phyloP scores from a whole-genome alignment of 1,284 basidiomycete species.

The Rhodotorula mucilaginosa region DNA sequence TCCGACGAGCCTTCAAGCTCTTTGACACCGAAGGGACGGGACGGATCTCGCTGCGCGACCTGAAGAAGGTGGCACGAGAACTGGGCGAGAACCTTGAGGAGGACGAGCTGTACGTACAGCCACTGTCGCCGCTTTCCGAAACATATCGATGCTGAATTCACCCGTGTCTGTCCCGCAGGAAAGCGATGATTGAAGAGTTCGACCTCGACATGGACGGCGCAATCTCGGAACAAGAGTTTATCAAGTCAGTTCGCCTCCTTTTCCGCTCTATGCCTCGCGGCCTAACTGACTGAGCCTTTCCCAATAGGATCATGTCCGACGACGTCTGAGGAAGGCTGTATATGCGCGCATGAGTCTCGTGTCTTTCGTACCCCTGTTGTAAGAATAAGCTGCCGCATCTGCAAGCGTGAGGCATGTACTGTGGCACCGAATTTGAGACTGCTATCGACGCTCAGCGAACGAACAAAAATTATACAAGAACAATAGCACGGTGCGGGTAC shows the following conservation, averaged over 20 bases:
- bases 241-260: slow-evolving; percentile 46
- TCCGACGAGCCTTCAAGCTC: slow-evolving; percentile 88
- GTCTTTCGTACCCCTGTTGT: not conserved
- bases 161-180: slow-evolving; percentile 55
- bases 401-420: not conserved
- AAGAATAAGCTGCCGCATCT: not conserved
- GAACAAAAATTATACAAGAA: not conserved
- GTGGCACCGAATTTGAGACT: too few relatives aligned
- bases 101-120: slow-evolving; percentile 80
- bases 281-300: not conserved
- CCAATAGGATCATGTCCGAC: slow-evolving; percentile 22
- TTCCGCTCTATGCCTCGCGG: not conserved
- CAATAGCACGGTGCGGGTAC: not conserved
- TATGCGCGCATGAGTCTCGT: not conserved
- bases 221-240: slow-evolving; percentile 91
- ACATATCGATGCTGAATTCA: not conserved
- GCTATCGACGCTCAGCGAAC: too few relatives aligned
- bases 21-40: slow-evolving; percentile 97
- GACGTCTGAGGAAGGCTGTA: slow-evolving; percentile 1
- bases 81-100: slow-evolving; percentile 94
- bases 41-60: slow-evolving; percentile 86
- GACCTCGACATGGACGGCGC: slow-evolving; percentile 98
- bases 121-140: slow-evolving; percentile 1
- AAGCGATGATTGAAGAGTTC: slow-evolving; percentile 99
- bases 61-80: slow-evolving; percentile 92